Conservation (phyloP, 2,329 filamentous ascomycete species). For the Colletotrichum theobromicola region DNA sequence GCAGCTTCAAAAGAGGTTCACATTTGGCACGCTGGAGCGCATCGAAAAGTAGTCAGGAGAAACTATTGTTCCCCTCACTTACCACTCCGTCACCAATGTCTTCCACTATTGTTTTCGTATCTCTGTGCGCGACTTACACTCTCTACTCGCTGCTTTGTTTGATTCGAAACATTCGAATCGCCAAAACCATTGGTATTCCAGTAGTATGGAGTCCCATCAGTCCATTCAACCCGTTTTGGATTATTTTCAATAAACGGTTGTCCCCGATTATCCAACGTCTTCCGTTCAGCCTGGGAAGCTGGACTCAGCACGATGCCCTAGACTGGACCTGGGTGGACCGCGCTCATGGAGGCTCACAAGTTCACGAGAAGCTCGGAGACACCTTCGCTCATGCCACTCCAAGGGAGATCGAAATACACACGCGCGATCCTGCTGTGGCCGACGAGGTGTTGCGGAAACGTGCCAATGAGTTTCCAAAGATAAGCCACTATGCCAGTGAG, state of each 20-base stretch:
- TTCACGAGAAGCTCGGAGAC: background rate
- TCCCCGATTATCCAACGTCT: background rate
- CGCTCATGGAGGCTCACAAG: background rate
- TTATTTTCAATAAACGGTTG: background rate
- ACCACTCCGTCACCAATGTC: background rate
- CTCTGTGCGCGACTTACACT: background rate
- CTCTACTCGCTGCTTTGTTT: background rate
- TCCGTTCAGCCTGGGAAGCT: background rate
- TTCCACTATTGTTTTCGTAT: background rate
- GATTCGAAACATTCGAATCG: background rate
- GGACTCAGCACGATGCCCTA: background rate
- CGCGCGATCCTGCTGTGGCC: conserved; percentile 28
- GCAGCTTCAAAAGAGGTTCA: background rate
- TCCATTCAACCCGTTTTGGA: background rate
- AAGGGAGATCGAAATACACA: background rate
- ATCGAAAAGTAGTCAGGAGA: background rate
- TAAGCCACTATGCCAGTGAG: background rate
- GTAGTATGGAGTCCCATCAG: background rate
- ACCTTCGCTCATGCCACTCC: background rate
- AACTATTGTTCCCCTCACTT: background rate
- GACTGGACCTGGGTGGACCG: background rate
- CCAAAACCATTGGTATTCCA: background rate
- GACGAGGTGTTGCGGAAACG: background rate
- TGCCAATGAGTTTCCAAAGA: background rate
- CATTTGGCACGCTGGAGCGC: background rate